These are phyloP conservation scores for Aspergillus conjunctus DNA, from an alignment of 495 filamentous ascomycete species.

Conservation along the genomic window DNA sequence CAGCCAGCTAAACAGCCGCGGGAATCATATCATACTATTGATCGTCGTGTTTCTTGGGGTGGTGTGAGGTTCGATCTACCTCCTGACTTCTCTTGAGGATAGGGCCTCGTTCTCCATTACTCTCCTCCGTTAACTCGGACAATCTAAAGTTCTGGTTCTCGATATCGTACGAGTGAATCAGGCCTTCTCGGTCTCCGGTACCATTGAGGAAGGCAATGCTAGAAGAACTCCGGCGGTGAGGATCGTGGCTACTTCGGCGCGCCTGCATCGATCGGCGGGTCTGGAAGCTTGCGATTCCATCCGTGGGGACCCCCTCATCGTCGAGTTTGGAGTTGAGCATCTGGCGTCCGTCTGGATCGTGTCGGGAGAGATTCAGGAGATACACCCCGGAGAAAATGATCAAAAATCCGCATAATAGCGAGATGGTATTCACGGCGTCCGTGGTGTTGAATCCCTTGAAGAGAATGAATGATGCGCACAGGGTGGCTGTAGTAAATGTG, in stretches of 20 bases:
- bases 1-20: constrained; percentile 14
- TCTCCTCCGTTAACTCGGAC: constrained; percentile 70
- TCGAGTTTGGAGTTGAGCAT: constrained; percentile 63
- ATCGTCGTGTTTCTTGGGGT: constrained; percentile 45
- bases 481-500: constrained; percentile 95
- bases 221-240: constrained; percentile 55
- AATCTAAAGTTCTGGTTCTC: constrained; percentile 70
- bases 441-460: constrained; percentile 98
- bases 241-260: constrained; percentile 66
- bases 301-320: constrained; percentile 82
- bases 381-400: constrained; percentile 98
- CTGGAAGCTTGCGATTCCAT: constrained; percentile 83
- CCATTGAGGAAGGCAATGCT: constrained; percentile 58
- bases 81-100: constrained; percentile 38
- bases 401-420: constrained; percentile 89
- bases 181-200: constrained; percentile 66
- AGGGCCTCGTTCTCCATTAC: constrained; percentile 57
- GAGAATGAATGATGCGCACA: constrained; percentile 95
- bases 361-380: constrained; percentile 89
- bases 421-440: constrained; percentile 89
- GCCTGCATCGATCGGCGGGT: constrained; percentile 93
- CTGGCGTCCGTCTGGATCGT: constrained; percentile 79
- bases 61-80: constrained; percentile 29
- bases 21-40: constrained; percentile 36
- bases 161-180: constrained; percentile 82